phyloP scores from a whole-genome alignment of 805 yeast species.

The Blastobotrys peoriensis region DNA sequence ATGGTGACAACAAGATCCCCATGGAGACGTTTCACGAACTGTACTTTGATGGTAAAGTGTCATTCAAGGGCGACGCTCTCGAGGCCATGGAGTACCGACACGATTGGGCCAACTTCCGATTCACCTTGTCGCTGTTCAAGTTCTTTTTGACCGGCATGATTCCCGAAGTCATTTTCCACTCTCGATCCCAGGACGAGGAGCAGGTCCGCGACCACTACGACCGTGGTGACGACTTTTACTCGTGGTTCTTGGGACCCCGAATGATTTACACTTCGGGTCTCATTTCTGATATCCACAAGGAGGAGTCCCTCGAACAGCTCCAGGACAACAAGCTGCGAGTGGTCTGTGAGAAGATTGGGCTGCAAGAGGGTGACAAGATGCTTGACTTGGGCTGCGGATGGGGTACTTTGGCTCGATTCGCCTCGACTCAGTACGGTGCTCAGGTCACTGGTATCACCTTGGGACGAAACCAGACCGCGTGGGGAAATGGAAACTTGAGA shows the following conservation, averaged over 20 bases:
- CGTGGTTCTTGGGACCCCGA: constrained; percentile 91
- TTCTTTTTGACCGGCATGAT: constrained; percentile 82
- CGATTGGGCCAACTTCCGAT: constrained; percentile 82
- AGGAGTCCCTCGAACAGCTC: constrained; percentile 62
- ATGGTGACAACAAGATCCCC: constrained; percentile 73
- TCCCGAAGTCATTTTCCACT: constrained; percentile 88
- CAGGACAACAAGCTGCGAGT: constrained; percentile 87
- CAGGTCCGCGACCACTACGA: constrained; percentile 94
- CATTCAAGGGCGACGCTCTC: constrained; percentile 80
- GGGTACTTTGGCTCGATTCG: constrained; percentile 87
- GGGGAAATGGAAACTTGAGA: constrained; percentile 69
- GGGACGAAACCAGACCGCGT: constrained; percentile 85
- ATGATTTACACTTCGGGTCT: constrained; percentile 91
- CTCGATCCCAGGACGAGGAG: constrained; percentile 91
- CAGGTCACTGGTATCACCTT: constrained; percentile 83
- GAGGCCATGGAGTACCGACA: constrained; percentile 83
- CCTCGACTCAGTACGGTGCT: constrained; percentile 78
- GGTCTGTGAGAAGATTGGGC: constrained; percentile 80
- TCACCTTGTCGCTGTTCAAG: constrained; percentile 70
- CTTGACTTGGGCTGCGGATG: constrained; percentile 93
- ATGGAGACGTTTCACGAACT: constrained; percentile 89
- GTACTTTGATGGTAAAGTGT: constrained; percentile 75
- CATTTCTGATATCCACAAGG: constrained; percentile 60
- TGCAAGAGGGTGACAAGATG: constrained; percentile 64
- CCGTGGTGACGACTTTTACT: constrained; percentile 92